Conservation (phyloP, 176 grass and related monocot species). For the Bolboschoenus planiculmis region DNA sequence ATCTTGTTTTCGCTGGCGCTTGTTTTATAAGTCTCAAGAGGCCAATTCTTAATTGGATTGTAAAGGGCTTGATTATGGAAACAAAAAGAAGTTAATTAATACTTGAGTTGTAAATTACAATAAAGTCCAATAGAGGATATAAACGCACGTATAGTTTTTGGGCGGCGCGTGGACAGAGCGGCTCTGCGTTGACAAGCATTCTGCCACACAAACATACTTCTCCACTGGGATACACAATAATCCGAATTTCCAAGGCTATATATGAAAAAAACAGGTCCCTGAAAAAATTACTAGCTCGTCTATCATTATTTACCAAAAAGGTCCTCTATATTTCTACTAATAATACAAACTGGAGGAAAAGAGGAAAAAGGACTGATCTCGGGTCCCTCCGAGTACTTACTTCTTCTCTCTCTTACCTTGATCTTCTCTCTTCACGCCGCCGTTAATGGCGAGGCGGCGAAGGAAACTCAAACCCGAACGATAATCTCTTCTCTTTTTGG, state of each 20-base stretch:
- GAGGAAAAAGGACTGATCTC: background rate
- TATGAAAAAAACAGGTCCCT: background rate
- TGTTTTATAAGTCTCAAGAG: too few species aligned
- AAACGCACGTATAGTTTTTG: background rate
- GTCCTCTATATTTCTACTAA: background rate
- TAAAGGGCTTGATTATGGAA: too few species aligned
- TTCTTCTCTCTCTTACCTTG: background rate
- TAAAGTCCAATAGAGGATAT: background rate
- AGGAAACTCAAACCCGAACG: constrained; percentile 12
- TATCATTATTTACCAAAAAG: background rate
- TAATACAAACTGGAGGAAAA: background rate
- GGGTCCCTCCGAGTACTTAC: background rate
- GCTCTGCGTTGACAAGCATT: background rate
- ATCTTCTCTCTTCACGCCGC: background rate
- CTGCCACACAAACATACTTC: background rate
- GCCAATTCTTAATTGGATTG: too few species aligned
- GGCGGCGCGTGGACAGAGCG: background rate
- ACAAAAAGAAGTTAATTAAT: too few species aligned
- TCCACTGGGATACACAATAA: background rate
- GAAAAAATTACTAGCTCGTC: background rate
- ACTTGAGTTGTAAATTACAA: too few species aligned
- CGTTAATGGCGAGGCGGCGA: constrained; percentile 30
- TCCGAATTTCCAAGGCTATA: background rate
- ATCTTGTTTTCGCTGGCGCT: too few species aligned
- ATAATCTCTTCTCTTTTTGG: background rate